Evolutionary conservation across 257 asterid genomes (phyloP), one percentile per base, ranked within the genome.

Genomic region (Primulina huaijiensis): DNA sequence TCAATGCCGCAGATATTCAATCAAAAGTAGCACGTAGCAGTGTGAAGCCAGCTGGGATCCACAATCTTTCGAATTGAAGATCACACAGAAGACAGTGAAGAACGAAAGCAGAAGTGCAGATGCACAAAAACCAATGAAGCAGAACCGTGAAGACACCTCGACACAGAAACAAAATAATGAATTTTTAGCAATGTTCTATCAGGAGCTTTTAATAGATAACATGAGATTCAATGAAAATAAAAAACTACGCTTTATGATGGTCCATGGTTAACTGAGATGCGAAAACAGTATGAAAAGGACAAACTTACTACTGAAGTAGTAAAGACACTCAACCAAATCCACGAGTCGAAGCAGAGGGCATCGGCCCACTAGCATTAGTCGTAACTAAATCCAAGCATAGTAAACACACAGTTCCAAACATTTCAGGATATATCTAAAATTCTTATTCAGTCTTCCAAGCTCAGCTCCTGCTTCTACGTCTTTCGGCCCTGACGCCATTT

Each of bases 391-490:
- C 89, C 82, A 83, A 79, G 82, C 86, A 82, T 63, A 43, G 17
- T 84, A 84, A 80, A 86, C 78, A 86, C 84, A 83, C 75, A 83
- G 81, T 67, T 43, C 70, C 74, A 80, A 73, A 80, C 69, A 70
- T 75, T 74, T 75, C 85, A 35, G 72, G 80, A 70, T 62, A 53
- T 60, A 59, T 63, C 60, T 79, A 52, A 67, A 46, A 69, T 71
- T 69, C 70, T 74, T 72, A 40, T 20, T 43, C 53, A 66, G 4
- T 58, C n/a, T 60, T 59, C 58, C 30, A 68, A 71, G 79, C 78
- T 89, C 86, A 85, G 84, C 96, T 92, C 85, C 98, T 86, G 96
- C 98, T 92, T 81, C 98, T 83, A 83, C 89, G 96, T 38, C 95
- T 86, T 7, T 89, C 34, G 34, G 34, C 97, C 78, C 85, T 85